Evolutionary conservation across 176 grass and related monocot species (phyloP).

Genomic region (Phyllostachys edulis): DNA sequence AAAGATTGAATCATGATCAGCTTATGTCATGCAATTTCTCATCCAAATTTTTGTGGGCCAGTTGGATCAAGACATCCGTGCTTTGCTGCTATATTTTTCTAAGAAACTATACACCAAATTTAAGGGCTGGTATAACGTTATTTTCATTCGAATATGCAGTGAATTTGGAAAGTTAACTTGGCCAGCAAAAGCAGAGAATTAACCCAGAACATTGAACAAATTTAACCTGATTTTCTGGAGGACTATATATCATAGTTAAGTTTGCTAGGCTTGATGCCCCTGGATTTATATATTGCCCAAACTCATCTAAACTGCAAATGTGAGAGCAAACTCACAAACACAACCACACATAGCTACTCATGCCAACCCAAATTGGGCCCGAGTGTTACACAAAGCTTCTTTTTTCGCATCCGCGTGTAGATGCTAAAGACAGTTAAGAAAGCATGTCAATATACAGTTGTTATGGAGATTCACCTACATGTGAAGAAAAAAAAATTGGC

Average conservation of each 20-base stretch:
- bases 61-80: background rate
- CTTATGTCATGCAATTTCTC: conserved; percentile 25
- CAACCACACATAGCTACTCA: background rate
- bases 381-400: background rate
- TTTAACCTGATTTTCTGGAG: background rate
- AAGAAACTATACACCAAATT: background rate
- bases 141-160: background rate
- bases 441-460: background rate
- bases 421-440: too few species aligned
- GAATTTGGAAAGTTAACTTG: background rate
- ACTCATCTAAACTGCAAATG: background rate
- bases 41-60: conserved; percentile 14
- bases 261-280: background rate
- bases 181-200: background rate
- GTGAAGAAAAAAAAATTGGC: background rate
- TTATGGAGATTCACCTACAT: background rate
- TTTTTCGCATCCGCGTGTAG: too few species aligned
- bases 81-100: background rate
- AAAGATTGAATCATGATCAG: background rate
- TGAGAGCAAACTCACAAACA: background rate
- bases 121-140: background rate
- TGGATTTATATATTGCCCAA: background rate
- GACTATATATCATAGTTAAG: background rate
- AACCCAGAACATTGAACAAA: background rate
- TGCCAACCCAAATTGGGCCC: background rate